Base-by-base conservation (phyloP, 2,329 filamentous ascomycete species). In the Fusarium paranaense region DNA sequence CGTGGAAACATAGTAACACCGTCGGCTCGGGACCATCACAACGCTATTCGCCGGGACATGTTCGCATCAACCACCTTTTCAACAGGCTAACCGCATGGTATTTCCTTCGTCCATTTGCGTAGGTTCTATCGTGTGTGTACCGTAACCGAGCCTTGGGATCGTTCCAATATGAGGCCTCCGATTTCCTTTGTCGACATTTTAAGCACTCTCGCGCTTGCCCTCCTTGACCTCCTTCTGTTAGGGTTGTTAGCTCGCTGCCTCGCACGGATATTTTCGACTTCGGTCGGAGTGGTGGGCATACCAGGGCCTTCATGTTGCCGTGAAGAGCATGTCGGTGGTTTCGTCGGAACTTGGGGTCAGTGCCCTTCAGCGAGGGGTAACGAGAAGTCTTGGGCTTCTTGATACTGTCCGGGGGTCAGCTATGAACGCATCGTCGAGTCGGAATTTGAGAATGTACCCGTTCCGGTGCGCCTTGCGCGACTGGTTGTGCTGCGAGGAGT, bases 241-340 rank as follows among this genome's bases (percentile, higher is more conserved):
- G 50, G 22, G 6, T 58, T 74, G 81, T 85, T 82, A 86, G 83
- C 65, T 27, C 59, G 68, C 47, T 64, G 62, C 54, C 50, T 57
- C 37, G 37, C 35, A 50, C 13, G 38, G 33, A 35, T 33, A 42
- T 20, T 42, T n/a, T 61, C 45, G 69, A 20, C n/a, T 63, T 66
- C 42, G 47, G 38, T 70, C 68, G 66, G 42, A 42, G 58, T 40
- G 35, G 30, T 58, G 37, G 54, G 72, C 94, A 83, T 92, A 98
- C 96, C 90, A 99, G 89, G 85, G 97, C 97, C 90, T 94, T 97
- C 91, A 94, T 95, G 86, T 95, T 99, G 87, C 97, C 97, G 91
- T 98, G 97, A 78, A 98, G 95, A 87, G 97, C 97, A 92, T 99
- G 96, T 90, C 95, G 95, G 91, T 99, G 97, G 92, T 99, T 99